Percentiles rank a stretch among this genome's conserved stretches.
Evolutionary conservation across 106 monocot genomes (phyloP).

Genomic region (Chionographis japonica): DNA sequence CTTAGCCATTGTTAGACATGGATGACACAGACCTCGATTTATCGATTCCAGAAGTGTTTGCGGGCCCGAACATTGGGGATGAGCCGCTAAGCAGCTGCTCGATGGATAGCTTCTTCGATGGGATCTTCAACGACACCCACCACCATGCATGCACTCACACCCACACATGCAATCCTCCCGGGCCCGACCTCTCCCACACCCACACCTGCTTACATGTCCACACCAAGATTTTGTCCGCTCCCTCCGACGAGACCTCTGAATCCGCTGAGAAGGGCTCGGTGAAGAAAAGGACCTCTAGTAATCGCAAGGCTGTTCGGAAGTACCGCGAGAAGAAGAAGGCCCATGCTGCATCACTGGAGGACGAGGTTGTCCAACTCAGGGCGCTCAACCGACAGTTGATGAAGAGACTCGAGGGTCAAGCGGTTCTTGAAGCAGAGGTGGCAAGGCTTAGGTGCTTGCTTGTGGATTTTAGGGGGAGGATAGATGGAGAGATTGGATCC

Average conservation of each 20-base stretch:
- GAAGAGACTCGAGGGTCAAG: conserved; percentile 53
- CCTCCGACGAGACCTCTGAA: conserved; percentile 37
- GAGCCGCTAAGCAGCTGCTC: conserved; percentile 47
- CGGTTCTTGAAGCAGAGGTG: conserved; percentile 70
- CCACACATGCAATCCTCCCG: conserved; percentile 88
- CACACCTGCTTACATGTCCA: conserved; percentile 96
- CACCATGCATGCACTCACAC: conserved; percentile 89
- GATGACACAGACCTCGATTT: conserved; percentile 66
- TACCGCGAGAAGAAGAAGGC: conserved; percentile 95
- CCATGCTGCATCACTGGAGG: conserved; percentile 65
- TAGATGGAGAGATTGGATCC: conserved; percentile 80
- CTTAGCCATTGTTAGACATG: too few species aligned
- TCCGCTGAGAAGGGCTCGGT: conserved; percentile 31
- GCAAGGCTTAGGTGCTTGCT: conserved; percentile 75
- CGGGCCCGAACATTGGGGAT: too few species aligned
- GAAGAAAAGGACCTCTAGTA: conserved; percentile 55
- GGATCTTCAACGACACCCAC: conserved; percentile 57
- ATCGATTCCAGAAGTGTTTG: conserved; percentile 53
- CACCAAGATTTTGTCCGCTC: conserved; percentile 62
- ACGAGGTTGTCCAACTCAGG: conserved; percentile 67
- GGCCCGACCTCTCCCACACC: conserved; percentile 74
- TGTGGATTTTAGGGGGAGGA: conserved; percentile 92
- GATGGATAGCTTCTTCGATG: conserved; percentile 80
- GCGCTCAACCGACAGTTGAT: conserved; percentile 57
- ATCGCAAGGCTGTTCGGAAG: conserved; percentile 76